phyloP scores from a whole-genome alignment of 2,329 filamentous ascomycete species.

The Rachicladosporium sp. region DNA sequence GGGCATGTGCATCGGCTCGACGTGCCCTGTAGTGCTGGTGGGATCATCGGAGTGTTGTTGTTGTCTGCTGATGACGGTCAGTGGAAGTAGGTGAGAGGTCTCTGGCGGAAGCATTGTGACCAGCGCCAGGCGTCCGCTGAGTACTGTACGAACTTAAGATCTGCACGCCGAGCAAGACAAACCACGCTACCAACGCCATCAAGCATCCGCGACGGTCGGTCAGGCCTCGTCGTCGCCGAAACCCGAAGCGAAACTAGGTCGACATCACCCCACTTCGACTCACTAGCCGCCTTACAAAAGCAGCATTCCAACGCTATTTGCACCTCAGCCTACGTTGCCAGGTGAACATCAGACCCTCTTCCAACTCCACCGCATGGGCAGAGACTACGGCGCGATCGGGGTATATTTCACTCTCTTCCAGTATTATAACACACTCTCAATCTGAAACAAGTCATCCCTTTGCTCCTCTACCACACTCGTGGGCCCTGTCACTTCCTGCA shows the following conservation, averaged over 20 bases:
- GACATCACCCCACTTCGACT: not conserved
- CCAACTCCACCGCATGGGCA: not conserved
- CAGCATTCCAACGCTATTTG: not conserved
- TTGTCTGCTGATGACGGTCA: too few relatives aligned
- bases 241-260: not conserved
- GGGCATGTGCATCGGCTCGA: too few relatives aligned
- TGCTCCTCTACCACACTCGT: constrained; percentile 1
- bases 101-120: too few relatives aligned
- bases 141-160: too few relatives aligned
- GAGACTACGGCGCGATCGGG: constrained; percentile 2
- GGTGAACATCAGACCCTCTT: constrained; percentile 6
- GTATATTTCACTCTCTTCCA: constrained; percentile 5
- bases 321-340: constrained; percentile 2
- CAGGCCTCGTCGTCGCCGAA: too few relatives aligned
- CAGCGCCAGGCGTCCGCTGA: too few relatives aligned
- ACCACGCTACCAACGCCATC: not conserved
- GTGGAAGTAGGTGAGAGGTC: too few relatives aligned
- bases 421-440: constrained; percentile 4
- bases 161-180: not conserved
- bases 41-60: too few relatives aligned
- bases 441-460: constrained; percentile 3
- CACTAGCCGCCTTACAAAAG: not conserved
- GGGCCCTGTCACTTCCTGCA: not conserved
- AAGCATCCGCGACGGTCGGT: not conserved
- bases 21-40: too few relatives aligned